phyloP scores from a whole-genome alignment of 1,284 basidiomycete species.

The Neonothopanus nambi region DNA sequence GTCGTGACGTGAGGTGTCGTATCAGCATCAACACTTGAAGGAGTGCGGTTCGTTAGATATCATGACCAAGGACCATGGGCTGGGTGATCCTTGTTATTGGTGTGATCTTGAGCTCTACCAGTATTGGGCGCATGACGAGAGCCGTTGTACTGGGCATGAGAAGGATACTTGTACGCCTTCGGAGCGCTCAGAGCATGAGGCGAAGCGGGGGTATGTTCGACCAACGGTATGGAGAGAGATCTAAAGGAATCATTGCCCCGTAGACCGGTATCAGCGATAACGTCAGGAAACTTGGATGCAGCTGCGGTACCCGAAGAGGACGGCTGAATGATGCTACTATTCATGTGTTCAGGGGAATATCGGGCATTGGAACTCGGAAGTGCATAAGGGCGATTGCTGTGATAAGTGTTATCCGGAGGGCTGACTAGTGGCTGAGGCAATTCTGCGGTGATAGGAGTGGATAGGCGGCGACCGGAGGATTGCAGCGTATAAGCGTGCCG shows the following conservation, averaged over 20 bases:
- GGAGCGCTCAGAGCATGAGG: neutral
- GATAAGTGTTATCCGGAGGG: neutral
- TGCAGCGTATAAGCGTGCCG: neutral
- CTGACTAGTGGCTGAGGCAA: constrained; percentile 2
- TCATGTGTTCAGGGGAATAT: constrained; percentile 1
- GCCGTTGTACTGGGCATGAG: neutral
- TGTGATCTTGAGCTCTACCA: neutral
- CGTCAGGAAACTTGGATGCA: constrained; percentile 2
- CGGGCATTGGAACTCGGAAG: neutral
- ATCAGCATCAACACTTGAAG: too few relatives aligned
- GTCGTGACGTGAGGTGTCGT: too few relatives aligned
- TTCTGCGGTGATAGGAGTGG: constrained; percentile 4
- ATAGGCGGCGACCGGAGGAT: neutral
- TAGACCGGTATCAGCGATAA: too few relatives aligned
- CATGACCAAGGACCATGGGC: constrained; percentile 2
- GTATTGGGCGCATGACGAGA: neutral
- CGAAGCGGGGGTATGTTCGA: too few relatives aligned
- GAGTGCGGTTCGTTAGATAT: neutral
- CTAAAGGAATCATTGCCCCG: too few relatives aligned
- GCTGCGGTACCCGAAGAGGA: constrained; percentile 7
- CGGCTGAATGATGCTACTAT: constrained; percentile 6
- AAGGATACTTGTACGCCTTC: constrained; percentile 1
- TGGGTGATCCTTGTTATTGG: neutral
- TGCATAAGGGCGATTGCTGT: neutral
- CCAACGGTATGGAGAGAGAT: too few relatives aligned